Conservation (phyloP, 148 eudicot species). For the Spergularia marina region DNA sequence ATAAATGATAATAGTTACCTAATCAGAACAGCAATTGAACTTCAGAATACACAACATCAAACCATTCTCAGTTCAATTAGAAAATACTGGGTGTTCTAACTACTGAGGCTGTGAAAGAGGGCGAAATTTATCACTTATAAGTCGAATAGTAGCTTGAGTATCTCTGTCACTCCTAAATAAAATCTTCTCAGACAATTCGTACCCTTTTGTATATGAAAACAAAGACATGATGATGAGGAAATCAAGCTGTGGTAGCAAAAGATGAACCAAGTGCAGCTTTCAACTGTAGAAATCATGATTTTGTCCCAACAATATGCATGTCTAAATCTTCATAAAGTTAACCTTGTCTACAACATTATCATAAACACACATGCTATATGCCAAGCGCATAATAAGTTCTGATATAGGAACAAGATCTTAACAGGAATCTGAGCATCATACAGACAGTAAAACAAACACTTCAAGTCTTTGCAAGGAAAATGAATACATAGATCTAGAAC, state of each 20-base stretch:
- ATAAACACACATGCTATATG: constrained; percentile 15
- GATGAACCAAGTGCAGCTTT: constrained; percentile 16
- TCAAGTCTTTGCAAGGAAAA: constrained; percentile 14
- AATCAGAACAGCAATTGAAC: constrained; percentile 2
- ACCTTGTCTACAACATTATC: constrained; percentile 14
- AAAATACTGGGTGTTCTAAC: background rate
- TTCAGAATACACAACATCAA: background rate
- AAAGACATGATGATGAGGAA: constrained; percentile 16
- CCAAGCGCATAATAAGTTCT: background rate
- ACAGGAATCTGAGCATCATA: constrained; percentile 18
- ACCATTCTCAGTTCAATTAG: background rate
- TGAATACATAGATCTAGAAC: background rate
- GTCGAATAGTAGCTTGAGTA: background rate
- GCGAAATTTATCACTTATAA: background rate
- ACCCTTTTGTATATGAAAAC: constrained; percentile 17
- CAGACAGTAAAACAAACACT: constrained; percentile 16
- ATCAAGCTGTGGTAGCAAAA: constrained; percentile 10
- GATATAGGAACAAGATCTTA: background rate
- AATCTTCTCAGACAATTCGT: background rate
- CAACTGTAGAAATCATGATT: constrained; percentile 23
- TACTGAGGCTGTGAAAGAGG: background rate
- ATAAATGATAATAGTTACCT: background rate
- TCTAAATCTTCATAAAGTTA: constrained; percentile 27
- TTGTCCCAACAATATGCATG: constrained; percentile 16
- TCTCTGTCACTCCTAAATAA: background rate